Base-by-base conservation (phyloP, 116 monocot species). In the Cymodocea nodosa region DNA sequence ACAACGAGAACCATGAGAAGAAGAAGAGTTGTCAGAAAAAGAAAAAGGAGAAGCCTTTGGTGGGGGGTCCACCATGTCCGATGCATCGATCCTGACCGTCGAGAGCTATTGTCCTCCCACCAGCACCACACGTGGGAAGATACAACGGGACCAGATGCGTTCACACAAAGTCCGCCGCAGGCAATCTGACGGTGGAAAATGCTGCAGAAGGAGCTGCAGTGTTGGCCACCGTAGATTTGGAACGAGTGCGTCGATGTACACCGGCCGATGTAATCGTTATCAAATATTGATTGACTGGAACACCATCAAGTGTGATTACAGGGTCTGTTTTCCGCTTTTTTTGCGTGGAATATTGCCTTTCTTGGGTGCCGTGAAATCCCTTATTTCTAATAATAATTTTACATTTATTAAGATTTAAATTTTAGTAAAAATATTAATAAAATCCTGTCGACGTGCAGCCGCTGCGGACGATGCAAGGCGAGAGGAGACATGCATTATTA, bases 401-500 rank as follows among this genome's bases (percentile, higher is more conserved):
- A n/a, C n/a, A n/a, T n/a, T n/a, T n/a, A 30, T 30, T 3, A 30
- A 30, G 30, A 30, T 30, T 30, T 30, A 30, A 30, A 30, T 30
- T 30, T 30, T 30, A 30, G 3, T 30, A 30, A 3, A 30, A 30
- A 30, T 3, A 30, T 30, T 30, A 30, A 3, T 30, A 1, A 30
- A 30, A 30, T 30, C 30, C 44, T 44, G 44, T 44, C 12, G 44
- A 12, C 12, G n/a, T n/a, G n/a, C n/a, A n/a, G n/a, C n/a, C 35
- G 3, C 30, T 61, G 35, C 30, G 18, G 36, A 2, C 7, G 60
- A 5, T 35, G 61, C 35, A 61, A 36, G 6, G 2, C 36, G 4
- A 15, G 8, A 37, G 39, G 62, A n/a, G 39, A 39, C 62, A 39
- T 62, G 35, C 10, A 62, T 62, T 14, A 61, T 61, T 61, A 61